Percentiles rank a stretch among this genome's conserved stretches.
Conservation (phyloP, 2,329 filamentous ascomycete species). For the Penicillium sp. region DNA sequence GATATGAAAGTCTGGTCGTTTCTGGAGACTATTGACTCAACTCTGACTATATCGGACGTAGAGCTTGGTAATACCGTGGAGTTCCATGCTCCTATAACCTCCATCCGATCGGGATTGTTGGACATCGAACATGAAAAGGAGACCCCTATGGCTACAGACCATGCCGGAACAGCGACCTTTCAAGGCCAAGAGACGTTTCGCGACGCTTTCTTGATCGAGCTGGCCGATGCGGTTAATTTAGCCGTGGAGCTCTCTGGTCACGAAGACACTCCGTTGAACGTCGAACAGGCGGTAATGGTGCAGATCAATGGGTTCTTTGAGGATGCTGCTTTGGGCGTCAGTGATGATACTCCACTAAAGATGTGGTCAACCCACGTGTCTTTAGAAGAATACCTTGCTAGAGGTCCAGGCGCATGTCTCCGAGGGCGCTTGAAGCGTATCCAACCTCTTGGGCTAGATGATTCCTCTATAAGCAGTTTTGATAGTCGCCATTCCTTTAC, state of each 20-base stretch:
- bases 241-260: slow-evolving; percentile 28
- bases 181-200: slow-evolving; percentile 30
- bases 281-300: slow-evolving; percentile 57
- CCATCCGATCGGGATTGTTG: slow-evolving; percentile 41
- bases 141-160: slow-evolving; percentile 32
- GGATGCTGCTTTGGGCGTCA: slow-evolving; percentile 57
- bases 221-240: slow-evolving; percentile 17
- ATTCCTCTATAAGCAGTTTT: slow-evolving; percentile 33
- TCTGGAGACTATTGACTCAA: slow-evolving; percentile 63
- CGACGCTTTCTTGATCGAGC: slow-evolving; percentile 26
- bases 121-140: slow-evolving; percentile 36
- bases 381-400: slow-evolving; percentile 52
- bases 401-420: slow-evolving; percentile 58
- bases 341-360: slow-evolving; percentile 40
- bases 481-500: slow-evolving; percentile 28
- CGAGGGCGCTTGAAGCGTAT: slow-evolving; percentile 50
- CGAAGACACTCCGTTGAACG: slow-evolving; percentile 49
- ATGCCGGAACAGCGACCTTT: slow-evolving; percentile 33
- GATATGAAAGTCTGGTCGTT: slow-evolving; percentile 65
- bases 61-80: slow-evolving; percentile 49
- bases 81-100: slow-evolving; percentile 61
- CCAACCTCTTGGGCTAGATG: slow-evolving; percentile 26
- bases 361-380: slow-evolving; percentile 33
- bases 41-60: slow-evolving; percentile 47
- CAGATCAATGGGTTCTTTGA: slow-evolving; percentile 64